These are phyloP conservation scores for Calycina marina DNA, from an alignment of 2,329 filamentous ascomycete genomes.

Conservation along the genomic window DNA sequence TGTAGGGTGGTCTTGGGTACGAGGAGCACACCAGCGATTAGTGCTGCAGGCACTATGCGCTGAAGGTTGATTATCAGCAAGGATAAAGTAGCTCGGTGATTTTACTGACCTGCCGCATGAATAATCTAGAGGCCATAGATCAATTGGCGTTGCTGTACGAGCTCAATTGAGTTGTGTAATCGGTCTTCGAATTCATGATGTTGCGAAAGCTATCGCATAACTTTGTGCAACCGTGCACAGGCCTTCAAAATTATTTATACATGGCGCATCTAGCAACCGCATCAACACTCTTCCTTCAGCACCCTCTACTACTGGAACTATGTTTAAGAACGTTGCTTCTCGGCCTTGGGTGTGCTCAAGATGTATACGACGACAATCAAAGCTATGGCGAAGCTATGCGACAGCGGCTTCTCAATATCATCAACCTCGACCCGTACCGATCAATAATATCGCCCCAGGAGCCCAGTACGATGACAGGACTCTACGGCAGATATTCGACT, in stretches of 20 bases:
- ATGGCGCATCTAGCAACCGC: too few relatives aligned
- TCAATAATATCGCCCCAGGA: conserved; percentile 12
- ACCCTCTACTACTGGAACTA: too few relatives aligned
- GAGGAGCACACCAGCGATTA: conserved; percentile 30
- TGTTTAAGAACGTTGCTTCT: conserved; percentile 18
- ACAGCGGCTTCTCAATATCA: conserved; percentile 6
- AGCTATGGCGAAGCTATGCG: conserved; percentile 6
- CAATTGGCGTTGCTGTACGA: conserved; percentile 13
- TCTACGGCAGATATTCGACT: conserved; percentile 75
- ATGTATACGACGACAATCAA: conserved; percentile 27
- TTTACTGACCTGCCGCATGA: conserved; percentile 34
- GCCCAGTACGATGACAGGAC: conserved; percentile 52
- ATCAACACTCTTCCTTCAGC: too few relatives aligned
- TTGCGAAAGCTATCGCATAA: conserved; percentile 9
- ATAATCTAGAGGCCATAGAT: conserved; percentile 36
- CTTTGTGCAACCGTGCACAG: conserved; percentile 14
- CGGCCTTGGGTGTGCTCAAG: conserved; percentile 34
- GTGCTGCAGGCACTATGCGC: conserved; percentile 31
- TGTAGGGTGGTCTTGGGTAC: conserved; percentile 29
- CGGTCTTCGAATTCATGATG: conserved; percentile 5
- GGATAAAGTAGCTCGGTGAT: too few relatives aligned
- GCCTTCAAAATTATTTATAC: too few relatives aligned
- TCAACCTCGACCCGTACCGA: conserved; percentile 9
- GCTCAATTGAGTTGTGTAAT: conserved; percentile 13
- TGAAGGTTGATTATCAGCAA: conserved; percentile 21